phyloP scores from a whole-genome alignment of 805 yeast genomes.

The Candida pini region DNA sequence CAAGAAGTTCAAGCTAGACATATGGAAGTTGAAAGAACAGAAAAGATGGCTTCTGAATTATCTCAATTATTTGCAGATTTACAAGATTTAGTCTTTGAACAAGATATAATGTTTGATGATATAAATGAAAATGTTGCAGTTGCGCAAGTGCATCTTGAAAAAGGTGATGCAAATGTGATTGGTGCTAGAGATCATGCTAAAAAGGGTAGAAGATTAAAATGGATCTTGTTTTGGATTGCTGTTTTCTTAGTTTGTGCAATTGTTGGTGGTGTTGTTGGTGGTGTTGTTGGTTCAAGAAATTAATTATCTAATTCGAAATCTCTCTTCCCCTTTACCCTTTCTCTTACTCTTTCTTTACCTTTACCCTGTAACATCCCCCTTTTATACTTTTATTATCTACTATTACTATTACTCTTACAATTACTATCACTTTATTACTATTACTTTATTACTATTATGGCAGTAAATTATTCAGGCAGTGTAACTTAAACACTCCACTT shows the following conservation, averaged over 20 bases:
- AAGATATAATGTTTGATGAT: slow-evolving; percentile 80
- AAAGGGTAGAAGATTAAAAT: slow-evolving; percentile 85
- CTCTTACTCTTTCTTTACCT: neutral
- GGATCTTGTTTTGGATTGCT: slow-evolving; percentile 72
- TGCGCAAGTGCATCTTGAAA: slow-evolving; percentile 88
- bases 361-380: neutral
- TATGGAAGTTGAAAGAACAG: slow-evolving; percentile 89
- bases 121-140: slow-evolving; percentile 73
- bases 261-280: slow-evolving; percentile 64
- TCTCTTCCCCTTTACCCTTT: slow-evolving; percentile 1
- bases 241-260: slow-evolving; percentile 55
- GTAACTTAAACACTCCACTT: no score
- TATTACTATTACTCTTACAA: neutral
- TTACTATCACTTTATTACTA: no score
- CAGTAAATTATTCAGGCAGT: no score
- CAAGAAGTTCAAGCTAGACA: slow-evolving; percentile 96
- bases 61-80: slow-evolving; percentile 92
- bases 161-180: slow-evolving; percentile 90
- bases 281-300: slow-evolving; percentile 32
- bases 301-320: neutral
- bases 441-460: slow-evolving; percentile 1
- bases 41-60: slow-evolving; percentile 91
- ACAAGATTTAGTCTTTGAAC: slow-evolving; percentile 95
- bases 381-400: neutral
- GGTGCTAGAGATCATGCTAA: slow-evolving; percentile 85